phyloP scores from a whole-genome alignment of 371 early-diverging fungal genomes.

The Scutellospora calospora region DNA sequence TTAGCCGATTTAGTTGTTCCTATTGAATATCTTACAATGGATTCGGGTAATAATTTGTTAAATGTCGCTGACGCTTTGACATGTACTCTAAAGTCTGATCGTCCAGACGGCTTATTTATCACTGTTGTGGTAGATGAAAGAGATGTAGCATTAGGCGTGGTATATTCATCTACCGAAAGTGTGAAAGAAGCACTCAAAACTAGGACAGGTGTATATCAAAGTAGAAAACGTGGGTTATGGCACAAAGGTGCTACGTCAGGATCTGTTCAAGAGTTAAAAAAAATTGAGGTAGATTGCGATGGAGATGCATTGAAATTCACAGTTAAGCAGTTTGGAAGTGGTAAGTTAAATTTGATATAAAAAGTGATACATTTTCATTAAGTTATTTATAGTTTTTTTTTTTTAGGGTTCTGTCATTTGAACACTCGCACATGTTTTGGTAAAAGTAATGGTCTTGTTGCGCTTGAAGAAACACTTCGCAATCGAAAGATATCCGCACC shows the following conservation, averaged over 20 bases:
- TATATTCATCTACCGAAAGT: constrained; percentile 87
- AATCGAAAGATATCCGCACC: constrained; percentile 72
- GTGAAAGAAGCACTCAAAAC: constrained; percentile 82
- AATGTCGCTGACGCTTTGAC: constrained; percentile 77
- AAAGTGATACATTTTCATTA: not conserved
- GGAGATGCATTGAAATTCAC: constrained; percentile 87
- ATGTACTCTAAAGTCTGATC: constrained; percentile 77
- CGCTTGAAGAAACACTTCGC: constrained; percentile 70
- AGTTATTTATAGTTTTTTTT: constrained; percentile 19
- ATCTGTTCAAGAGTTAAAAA: constrained; percentile 84
- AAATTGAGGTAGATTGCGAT: constrained; percentile 91
- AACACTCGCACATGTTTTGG: constrained; percentile 95
- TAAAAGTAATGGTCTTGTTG: constrained; percentile 74
- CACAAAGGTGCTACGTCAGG: constrained; percentile 95
- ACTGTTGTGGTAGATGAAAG: constrained; percentile 94
- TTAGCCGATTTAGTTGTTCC: constrained; percentile 57
- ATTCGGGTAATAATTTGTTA: constrained; percentile 53
- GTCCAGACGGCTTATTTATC: constrained; percentile 88
- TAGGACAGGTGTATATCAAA: constrained; percentile 91
- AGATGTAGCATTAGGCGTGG: constrained; percentile 89
- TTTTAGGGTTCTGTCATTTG: constrained; percentile 92
- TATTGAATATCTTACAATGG: constrained; percentile 50
- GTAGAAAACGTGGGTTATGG: constrained; percentile 93
- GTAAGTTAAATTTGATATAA: constrained; percentile 52
- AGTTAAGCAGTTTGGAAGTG: constrained; percentile 88